Evolutionary conservation across 345 rosid genomes (phyloP).

Genomic region (Heritiera littoralis): DNA sequence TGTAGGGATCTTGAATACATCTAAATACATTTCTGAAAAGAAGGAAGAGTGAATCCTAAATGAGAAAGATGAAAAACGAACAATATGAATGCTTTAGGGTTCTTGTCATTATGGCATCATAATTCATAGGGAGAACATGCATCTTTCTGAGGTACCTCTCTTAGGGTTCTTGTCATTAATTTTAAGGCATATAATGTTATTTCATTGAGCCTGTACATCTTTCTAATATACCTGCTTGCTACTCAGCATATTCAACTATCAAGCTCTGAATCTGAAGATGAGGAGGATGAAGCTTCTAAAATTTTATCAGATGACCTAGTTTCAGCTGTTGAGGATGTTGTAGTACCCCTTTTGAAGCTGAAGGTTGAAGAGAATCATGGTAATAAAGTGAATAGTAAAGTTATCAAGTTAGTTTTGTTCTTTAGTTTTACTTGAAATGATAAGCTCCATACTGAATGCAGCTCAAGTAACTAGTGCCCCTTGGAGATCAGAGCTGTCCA

Average conservation of each 20-base stretch:
- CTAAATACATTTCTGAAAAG: not conserved
- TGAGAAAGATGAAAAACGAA: not conserved
- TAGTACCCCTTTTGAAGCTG: slow-evolving; percentile 57
- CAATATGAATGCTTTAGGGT: not conserved
- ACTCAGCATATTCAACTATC: slow-evolving; percentile 46
- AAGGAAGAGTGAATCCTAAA: not conserved
- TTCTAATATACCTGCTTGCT: slow-evolving; percentile 14
- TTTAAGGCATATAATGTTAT: not conserved
- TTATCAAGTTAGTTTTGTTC: not conserved
- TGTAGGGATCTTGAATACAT: not conserved
- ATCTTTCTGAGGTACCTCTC: not conserved
- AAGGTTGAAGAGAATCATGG: slow-evolving; percentile 50
- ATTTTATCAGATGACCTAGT: slow-evolving; percentile 26
- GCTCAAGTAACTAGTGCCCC: slow-evolving; percentile 30
- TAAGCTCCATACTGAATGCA: slow-evolving; percentile 21
- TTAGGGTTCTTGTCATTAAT: slow-evolving; percentile 2
- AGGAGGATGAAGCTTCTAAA: slow-evolving; percentile 38
- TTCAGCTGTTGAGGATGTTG: slow-evolving; percentile 36
- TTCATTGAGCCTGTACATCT: not conserved
- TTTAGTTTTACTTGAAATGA: slow-evolving; percentile 1
- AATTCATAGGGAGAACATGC: not conserved
- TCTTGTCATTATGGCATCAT: not conserved
- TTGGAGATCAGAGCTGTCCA: slow-evolving; percentile 75
- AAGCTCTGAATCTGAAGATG: slow-evolving; percentile 62
- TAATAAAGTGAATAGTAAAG: slow-evolving; percentile 25